A percentile compares a stretch with the other conserved stretches of the same genome.
These are phyloP conservation scores for Diaporthe vaccinii DNA, from an alignment of 2,329 filamentous ascomycete genomes.

Conservation along the genomic window DNA sequence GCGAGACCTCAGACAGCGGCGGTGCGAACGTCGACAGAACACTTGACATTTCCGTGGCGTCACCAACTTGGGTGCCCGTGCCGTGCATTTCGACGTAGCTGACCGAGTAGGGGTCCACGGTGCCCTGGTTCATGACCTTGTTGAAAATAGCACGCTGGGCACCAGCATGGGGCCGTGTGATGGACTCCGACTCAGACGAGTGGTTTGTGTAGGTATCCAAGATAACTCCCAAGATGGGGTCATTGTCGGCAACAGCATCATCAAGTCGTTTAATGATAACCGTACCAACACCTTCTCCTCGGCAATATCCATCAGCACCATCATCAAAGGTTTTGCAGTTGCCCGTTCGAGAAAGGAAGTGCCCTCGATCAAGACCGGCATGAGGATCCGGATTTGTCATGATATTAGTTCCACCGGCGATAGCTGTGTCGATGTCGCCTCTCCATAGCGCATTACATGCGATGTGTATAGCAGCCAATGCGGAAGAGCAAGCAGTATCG, in stretches of 20 bases:
- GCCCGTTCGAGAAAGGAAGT: slow-evolving; percentile 67
- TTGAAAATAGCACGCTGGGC: slow-evolving; percentile 9
- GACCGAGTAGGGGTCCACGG: slow-evolving; percentile 76
- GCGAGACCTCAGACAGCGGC: slow-evolving; percentile 47
- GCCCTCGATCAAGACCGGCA: slow-evolving; percentile 71
- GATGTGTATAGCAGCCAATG: slow-evolving; percentile 54
- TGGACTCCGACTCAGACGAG: slow-evolving; percentile 22
- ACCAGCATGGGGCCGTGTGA: background rate
- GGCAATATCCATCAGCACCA: slow-evolving; percentile 62
- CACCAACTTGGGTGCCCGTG: slow-evolving; percentile 22
- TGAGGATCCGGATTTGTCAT: slow-evolving; percentile 75
- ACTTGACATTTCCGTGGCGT: slow-evolving; percentile 81
- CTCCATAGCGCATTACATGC: slow-evolving; percentile 67
- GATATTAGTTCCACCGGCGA: slow-evolving; percentile 73
- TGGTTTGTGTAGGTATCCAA: slow-evolving; percentile 20
- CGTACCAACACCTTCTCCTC: slow-evolving; percentile 61
- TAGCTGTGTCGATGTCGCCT: slow-evolving; percentile 74
- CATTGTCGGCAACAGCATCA: slow-evolving; percentile 59
- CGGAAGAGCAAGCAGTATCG: slow-evolving; percentile 56
- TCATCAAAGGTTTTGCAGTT: slow-evolving; percentile 51
- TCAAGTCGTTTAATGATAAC: slow-evolving; percentile 63
- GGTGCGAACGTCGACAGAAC: slow-evolving; percentile 71
- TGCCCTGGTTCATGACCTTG: slow-evolving; percentile 46
- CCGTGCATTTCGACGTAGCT: slow-evolving; percentile 35
- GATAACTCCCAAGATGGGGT: slow-evolving; percentile 47